Conservation (phyloP, 495 filamentous ascomycete genomes). For the Patellaria atrata region DNA sequence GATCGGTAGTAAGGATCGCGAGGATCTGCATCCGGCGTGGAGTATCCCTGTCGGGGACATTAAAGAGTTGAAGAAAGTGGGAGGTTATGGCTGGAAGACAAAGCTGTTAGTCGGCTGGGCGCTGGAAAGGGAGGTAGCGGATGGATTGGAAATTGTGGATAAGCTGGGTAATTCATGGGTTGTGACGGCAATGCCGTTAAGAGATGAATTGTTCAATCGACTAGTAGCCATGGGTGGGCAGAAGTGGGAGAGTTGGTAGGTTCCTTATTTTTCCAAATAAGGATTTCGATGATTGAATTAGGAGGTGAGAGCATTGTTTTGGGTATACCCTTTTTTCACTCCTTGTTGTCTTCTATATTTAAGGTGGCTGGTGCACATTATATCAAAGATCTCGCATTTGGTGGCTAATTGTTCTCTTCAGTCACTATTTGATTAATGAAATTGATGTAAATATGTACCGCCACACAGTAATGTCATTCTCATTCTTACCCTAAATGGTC, state of each 20-base stretch:
- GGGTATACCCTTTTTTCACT: no score
- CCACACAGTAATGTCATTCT: no score
- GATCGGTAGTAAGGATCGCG: conserved; percentile 37
- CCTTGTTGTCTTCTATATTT: no score
- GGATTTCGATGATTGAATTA: no score
- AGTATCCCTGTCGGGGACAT: conserved; percentile 47
- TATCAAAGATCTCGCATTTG: no score
- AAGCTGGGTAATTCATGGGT: conserved; percentile 38
- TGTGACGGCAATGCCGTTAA: conserved; percentile 56
- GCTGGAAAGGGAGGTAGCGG: conserved; percentile 57
- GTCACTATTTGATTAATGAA: no score
- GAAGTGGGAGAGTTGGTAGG: conserved; percentile 72
- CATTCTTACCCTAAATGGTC: no score
- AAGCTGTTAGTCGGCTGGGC: conserved; percentile 78
- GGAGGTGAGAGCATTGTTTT: no score
- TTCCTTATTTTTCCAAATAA: no score
- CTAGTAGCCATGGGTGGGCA: conserved; percentile 69
- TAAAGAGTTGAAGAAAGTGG: conserved; percentile 62
- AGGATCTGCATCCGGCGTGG: conserved; percentile 41
- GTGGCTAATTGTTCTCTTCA: no score
- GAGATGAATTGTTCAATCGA: conserved; percentile 80
- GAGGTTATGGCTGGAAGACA: conserved; percentile 78
- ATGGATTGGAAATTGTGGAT: conserved; percentile 58
- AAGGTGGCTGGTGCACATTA: no score
- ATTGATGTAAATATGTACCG: no score